phyloP scores from a whole-genome alignment of 768 basidiomycete species.

The Lentinus brumalis region DNA sequence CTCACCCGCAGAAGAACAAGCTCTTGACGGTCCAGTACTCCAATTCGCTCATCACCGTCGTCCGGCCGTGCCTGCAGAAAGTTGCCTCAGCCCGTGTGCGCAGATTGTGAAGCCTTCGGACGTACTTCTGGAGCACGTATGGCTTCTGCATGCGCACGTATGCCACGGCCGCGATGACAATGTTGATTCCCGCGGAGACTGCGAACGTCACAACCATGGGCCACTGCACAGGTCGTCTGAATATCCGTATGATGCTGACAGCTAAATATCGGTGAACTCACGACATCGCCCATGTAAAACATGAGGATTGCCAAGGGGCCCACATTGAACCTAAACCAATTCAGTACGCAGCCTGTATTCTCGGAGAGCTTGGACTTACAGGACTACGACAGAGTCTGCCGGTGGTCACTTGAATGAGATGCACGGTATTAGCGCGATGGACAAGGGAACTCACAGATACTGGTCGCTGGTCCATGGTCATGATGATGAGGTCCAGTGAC shows the following conservation, averaged over 20 bases:
- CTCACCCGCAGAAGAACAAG: conserved; percentile 10
- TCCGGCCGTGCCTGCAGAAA: neutral
- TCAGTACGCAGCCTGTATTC: too few species aligned
- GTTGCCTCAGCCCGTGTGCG: neutral
- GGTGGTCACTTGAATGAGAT: neutral
- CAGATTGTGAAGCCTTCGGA: too few species aligned
- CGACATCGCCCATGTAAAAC: too few species aligned
- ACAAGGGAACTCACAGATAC: neutral
- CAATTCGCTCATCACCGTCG: neutral
- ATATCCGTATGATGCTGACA: neutral
- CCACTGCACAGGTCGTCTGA: conserved; percentile 9
- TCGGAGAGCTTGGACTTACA: neutral
- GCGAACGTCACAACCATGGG: conserved; percentile 1
- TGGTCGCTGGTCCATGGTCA: neutral
- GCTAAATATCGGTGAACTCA: too few species aligned
- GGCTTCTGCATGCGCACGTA: conserved; percentile 13
- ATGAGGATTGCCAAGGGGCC: too few species aligned
- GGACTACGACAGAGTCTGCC: neutral
- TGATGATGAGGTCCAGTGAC: neutral
- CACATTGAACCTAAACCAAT: too few species aligned
- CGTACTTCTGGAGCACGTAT: neutral
- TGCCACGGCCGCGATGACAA: neutral
- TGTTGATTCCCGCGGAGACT: neutral
- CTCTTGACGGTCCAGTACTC: conserved; percentile 16
- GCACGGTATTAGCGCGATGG: too few species aligned